Evolutionary conservation across 208 protist species (phyloP), one percentile per base, ranked within the genome.

Genomic region (Wallacemonas sp.): DNA sequence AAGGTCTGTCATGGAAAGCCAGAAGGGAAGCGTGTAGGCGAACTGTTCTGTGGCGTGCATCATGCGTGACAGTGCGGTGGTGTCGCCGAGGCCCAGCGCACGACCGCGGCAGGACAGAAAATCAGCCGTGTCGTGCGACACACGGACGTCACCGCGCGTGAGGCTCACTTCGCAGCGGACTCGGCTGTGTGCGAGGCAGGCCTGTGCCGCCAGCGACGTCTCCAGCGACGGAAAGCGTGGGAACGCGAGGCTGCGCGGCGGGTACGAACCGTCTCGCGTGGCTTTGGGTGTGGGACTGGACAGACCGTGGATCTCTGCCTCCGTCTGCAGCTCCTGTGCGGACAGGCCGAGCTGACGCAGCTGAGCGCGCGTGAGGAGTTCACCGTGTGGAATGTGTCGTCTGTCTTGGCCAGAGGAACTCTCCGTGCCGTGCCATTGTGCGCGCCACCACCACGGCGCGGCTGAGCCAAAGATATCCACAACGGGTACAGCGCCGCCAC

Each of bases 11-110:
- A 55, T 19, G 6, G 79, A 74, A 12, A 92, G 48, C 85, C 85
- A 92, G 68, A 92, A 92, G 2, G 82, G 85, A 0, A 70, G 76
- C 5, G 30, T 27, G 30, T 86, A 87, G 2, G 8, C 33, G 17
- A 43, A 19, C 4, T 21, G 12, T 12, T 34, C 43, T 19, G 75
- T 69, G 1, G 52, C 34, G 33, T 16, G 26, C 1, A 19, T 17
- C 6, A 88, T 61, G 5, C 9, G 27, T 1, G 48, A 30, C 14
- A 71, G n/a, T 16, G 72, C 30, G 0, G 24, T 30, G 26, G 62
- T 16, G n/a, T 57, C 12, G 8, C 72, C 67, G 2, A 46, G 23
- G 19, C 74, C 81, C 19, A 87, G 49, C 34, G 72, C 52, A 0
- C 48, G 33, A 11, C 85, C 85, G 12, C 64, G 55, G 24, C 67